phyloP scores from a whole-genome alignment of 352 stramenopile species.

The Lagenidium sp. region DNA sequence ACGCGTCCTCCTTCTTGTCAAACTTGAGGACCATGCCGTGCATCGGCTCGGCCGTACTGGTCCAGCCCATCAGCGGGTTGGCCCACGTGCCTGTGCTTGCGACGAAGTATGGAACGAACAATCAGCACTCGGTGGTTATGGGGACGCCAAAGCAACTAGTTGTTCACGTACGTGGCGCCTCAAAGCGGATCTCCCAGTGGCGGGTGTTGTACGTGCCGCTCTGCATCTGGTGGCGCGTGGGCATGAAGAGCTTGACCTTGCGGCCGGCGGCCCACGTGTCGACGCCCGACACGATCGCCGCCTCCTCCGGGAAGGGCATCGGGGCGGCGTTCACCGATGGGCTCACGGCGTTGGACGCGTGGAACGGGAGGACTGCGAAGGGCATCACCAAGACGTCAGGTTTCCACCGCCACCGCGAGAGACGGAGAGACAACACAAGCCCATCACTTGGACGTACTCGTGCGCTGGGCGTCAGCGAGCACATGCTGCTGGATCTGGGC shows the following conservation, averaged over 20 bases:
- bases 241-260: conserved; percentile 69
- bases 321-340: conserved; percentile 35
- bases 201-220: conserved; percentile 73
- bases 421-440: too few relatives aligned
- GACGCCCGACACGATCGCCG: conserved; percentile 52
- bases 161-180: conserved; percentile 26
- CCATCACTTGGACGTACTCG: conserved; percentile 37
- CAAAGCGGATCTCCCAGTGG: conserved; percentile 83
- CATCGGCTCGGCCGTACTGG: conserved; percentile 83
- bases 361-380: conserved; percentile 46
- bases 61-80: conserved; percentile 95
- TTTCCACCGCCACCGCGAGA: neutral
- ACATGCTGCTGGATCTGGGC: conserved; percentile 28
- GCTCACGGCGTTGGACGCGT: conserved; percentile 36
- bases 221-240: conserved; percentile 78
- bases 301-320: conserved; percentile 56
- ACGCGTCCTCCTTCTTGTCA: conserved; percentile 79
- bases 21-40: conserved; percentile 84
- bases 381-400: neutral
- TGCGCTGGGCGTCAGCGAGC: conserved; percentile 38
- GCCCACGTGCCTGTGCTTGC: conserved; percentile 50
- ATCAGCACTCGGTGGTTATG: neutral
- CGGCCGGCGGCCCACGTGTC: conserved; percentile 50
- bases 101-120: neutral
- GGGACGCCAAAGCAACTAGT: neutral